Conservation (phyloP, 1,284 basidiomycete species). For the Leccinum subrobustum region DNA sequence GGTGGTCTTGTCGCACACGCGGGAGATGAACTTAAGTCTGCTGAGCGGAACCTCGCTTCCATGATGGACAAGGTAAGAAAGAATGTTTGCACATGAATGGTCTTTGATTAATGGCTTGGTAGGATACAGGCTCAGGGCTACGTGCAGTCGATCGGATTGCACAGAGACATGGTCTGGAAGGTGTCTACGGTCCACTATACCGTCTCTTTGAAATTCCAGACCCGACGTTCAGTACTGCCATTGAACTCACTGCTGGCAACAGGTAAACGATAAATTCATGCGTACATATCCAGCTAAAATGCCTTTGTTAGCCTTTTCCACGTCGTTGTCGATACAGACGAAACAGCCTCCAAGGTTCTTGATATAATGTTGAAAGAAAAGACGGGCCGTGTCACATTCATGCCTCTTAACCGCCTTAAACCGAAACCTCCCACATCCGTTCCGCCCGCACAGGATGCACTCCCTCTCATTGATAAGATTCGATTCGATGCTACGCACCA, state of each 20-base stretch:
- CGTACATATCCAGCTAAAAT: neutral
- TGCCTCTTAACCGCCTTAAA: constrained; percentile 96
- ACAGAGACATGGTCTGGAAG: constrained; percentile 67
- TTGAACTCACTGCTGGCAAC: constrained; percentile 93
- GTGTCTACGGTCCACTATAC: constrained; percentile 93
- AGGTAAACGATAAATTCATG: constrained; percentile 50
- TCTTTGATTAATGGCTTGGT: constrained; percentile 3
- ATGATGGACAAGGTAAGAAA: constrained; percentile 91
- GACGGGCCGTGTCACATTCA: constrained; percentile 94
- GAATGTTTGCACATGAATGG: neutral
- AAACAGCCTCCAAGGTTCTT: constrained; percentile 85
- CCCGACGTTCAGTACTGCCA: constrained; percentile 86
- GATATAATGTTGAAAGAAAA: constrained; percentile 92
- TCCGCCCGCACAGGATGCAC: constrained; percentile 85
- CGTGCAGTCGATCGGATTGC: constrained; percentile 83
- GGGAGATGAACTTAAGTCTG: constrained; percentile 74
- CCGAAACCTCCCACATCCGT: constrained; percentile 59
- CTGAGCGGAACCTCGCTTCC: constrained; percentile 77
- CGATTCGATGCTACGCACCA: constrained; percentile 70
- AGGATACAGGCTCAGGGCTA: constrained; percentile 90
- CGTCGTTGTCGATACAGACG: constrained; percentile 95
- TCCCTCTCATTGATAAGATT: constrained; percentile 86
- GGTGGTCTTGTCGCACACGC: constrained; percentile 77
- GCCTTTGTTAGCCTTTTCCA: constrained; percentile 75
- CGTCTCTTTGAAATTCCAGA: constrained; percentile 92